These are phyloP conservation scores for Botryotinia convoluta DNA, from an alignment of 2,329 filamentous ascomycete genomes.

Conservation along the genomic window DNA sequence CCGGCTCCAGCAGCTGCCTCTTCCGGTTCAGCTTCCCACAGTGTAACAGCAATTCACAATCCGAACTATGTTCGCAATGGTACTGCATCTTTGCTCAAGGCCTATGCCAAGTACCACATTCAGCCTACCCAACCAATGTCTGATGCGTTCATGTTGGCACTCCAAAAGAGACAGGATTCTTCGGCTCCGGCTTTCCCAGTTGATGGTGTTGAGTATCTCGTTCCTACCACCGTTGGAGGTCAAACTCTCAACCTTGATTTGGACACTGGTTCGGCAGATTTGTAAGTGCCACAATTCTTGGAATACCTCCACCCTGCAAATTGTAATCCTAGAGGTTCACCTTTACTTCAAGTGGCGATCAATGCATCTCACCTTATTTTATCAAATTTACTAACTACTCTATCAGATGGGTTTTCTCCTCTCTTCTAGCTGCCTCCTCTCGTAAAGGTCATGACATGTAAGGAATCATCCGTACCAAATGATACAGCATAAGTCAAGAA, in stretches of 20 bases:
- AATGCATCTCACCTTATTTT: not conserved
- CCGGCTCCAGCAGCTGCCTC: not conserved
- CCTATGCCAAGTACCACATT: conserved; percentile 37
- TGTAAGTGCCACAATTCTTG: conserved; percentile 30
- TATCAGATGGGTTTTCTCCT: conserved; percentile 36
- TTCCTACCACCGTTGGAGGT: conserved; percentile 32
- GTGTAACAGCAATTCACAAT: conserved; percentile 34
- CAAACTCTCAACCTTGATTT: conserved; percentile 37
- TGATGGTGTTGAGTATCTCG: conserved; percentile 34
- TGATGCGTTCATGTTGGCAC: conserved; percentile 26
- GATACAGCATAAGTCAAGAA: not conserved
- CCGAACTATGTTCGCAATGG: conserved; percentile 35
- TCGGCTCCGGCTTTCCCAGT: conserved; percentile 29
- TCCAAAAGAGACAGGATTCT: conserved; percentile 36
- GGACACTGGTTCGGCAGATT: conserved; percentile 36
- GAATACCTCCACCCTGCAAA: not conserved
- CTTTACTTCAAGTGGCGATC: not conserved
- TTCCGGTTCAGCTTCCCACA: conserved; percentile 23
- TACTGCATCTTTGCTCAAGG: conserved; percentile 36
- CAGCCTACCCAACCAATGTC: conserved; percentile 33
- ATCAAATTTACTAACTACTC: not conserved
- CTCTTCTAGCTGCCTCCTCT: conserved; percentile 24
- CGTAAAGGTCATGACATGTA: conserved; percentile 17
- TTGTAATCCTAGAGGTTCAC: not conserved
- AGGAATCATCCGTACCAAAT: not conserved